phyloP scores from a whole-genome alignment of 768 basidiomycete genomes.

The Naganishia onofrii region DNA sequence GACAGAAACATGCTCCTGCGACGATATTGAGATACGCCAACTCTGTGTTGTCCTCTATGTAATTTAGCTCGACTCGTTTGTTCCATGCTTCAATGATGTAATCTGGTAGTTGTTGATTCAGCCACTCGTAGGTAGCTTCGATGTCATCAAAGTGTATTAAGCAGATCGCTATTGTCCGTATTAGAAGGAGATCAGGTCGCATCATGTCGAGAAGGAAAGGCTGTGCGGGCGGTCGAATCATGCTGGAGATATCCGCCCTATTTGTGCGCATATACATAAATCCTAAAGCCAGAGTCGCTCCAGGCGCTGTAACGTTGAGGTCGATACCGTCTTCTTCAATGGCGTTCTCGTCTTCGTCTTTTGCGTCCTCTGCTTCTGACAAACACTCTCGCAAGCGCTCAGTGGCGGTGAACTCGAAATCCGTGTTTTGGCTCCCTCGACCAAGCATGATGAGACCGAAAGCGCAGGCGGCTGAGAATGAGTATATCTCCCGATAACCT shows the following conservation, averaged over 20 bases:
- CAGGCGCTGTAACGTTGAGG: slow-evolving; percentile 83
- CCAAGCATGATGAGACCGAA: slow-evolving; percentile 98
- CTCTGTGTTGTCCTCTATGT: slow-evolving; percentile 70
- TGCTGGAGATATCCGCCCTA: slow-evolving; percentile 78
- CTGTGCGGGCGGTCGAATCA: slow-evolving; percentile 78
- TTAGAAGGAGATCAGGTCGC: slow-evolving; percentile 79
- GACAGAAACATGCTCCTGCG: slow-evolving; percentile 83
- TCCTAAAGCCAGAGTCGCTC: slow-evolving; percentile 82
- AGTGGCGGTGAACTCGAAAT: slow-evolving; percentile 70
- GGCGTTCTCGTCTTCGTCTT: slow-evolving; percentile 50
- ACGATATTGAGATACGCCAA: slow-evolving; percentile 88
- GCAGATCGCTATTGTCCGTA: slow-evolving; percentile 71
- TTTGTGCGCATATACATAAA: slow-evolving; percentile 88
- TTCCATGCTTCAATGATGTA: slow-evolving; percentile 66
- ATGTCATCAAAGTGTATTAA: slow-evolving; percentile 86
- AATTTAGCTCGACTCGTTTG: slow-evolving; percentile 32
- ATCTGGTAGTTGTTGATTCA: slow-evolving; percentile 63
- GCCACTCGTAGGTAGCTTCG: slow-evolving; percentile 70
- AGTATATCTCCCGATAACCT: slow-evolving; percentile 88
- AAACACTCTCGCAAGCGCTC: slow-evolving; percentile 70
- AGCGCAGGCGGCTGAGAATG: slow-evolving; percentile 78
- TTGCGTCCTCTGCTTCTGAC: slow-evolving; percentile 64
- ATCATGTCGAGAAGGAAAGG: slow-evolving; percentile 74
- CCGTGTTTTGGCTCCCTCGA: slow-evolving; percentile 67
- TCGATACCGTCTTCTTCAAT: slow-evolving; percentile 68